Evolutionary conservation across 192 early-diverging fungal species (phyloP).

Genomic region (Podila horticola): DNA sequence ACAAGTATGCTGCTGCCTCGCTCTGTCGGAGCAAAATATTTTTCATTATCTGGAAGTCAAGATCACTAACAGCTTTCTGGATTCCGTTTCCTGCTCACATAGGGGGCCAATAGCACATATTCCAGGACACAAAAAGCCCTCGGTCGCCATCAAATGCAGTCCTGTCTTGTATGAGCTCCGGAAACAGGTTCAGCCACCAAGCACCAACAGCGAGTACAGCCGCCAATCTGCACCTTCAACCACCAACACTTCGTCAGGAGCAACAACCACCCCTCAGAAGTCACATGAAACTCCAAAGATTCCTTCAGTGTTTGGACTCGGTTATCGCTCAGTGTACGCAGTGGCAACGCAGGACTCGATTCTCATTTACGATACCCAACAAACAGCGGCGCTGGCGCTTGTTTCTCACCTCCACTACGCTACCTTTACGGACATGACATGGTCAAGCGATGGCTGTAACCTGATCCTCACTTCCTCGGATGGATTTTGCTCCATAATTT

Average conservation of each 20-base stretch:
- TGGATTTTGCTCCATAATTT: slow-evolving; percentile 85
- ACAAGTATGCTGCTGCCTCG: slow-evolving; percentile 49
- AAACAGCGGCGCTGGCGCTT: slow-evolving; percentile 73
- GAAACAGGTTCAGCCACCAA: slow-evolving; percentile 11
- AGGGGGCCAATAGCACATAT: slow-evolving; percentile 77
- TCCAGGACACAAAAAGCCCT: slow-evolving; percentile 78
- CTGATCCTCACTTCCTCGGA: slow-evolving; percentile 85
- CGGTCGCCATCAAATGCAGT: slow-evolving; percentile 80
- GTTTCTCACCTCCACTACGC: slow-evolving; percentile 89
- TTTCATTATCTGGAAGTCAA: background rate
- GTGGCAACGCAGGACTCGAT: slow-evolving; percentile 87
- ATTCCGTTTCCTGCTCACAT: background rate
- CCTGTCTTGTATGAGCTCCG: slow-evolving; percentile 66
- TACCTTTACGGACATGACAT: slow-evolving; percentile 88
- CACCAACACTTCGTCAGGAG: background rate
- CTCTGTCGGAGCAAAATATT: background rate
- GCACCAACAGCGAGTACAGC: slow-evolving; percentile 2
- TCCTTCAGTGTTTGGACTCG: slow-evolving; percentile 54
- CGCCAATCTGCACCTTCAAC: slow-evolving; percentile 5
- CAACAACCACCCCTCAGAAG: slow-evolving; percentile 14
- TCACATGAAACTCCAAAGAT: background rate
- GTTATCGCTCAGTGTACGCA: slow-evolving; percentile 86
- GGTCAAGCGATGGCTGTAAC: slow-evolving; percentile 81
- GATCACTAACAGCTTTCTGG: background rate
- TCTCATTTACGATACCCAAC: slow-evolving; percentile 89